phyloP scores from a whole-genome alignment of 495 filamentous ascomycete genomes.

The Glarea lozoyensis region DNA sequence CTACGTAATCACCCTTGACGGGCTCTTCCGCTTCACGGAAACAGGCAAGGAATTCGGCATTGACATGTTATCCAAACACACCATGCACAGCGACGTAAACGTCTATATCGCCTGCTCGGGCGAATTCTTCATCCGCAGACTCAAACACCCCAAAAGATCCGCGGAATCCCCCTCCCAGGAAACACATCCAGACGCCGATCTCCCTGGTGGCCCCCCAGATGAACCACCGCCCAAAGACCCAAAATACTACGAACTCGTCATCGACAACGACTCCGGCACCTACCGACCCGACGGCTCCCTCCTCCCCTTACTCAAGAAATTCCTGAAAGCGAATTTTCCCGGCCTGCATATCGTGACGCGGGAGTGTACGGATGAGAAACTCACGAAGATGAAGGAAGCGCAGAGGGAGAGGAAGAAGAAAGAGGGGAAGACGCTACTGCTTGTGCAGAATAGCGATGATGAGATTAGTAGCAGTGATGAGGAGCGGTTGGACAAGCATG shows the following conservation, averaged over 20 bases:
- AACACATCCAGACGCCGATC: constrained; percentile 16
- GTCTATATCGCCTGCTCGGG: constrained; percentile 86
- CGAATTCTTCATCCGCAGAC: constrained; percentile 80
- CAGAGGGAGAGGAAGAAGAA: constrained; percentile 46
- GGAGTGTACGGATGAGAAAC: constrained; percentile 32
- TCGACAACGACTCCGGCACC: constrained; percentile 92
- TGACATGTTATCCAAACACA: constrained; percentile 86
- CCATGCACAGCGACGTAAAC: constrained; percentile 86
- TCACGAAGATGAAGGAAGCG: constrained; percentile 34
- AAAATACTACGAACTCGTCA: constrained; percentile 70
- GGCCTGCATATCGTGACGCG: constrained; percentile 63
- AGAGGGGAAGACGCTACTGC: constrained; percentile 51
- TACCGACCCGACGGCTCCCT: constrained; percentile 75
- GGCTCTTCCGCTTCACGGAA: constrained; percentile 79
- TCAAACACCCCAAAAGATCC: constrained; percentile 20
- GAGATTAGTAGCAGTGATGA: constrained; percentile 68
- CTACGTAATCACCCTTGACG: constrained; percentile 84
- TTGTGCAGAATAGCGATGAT: constrained; percentile 49
- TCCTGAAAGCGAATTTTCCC: constrained; percentile 60
- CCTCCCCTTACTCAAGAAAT: constrained; percentile 58
- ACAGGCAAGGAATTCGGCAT: constrained; percentile 93
- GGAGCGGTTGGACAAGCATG: constrained; percentile 49
- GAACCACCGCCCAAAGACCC: constrained; percentile 29
- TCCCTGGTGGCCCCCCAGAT: constrained; percentile 20
- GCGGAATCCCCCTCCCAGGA: constrained; percentile 27